A percentile compares a stretch with the other conserved stretches of the same genome.
Conservation (phyloP, 2,329 filamentous ascomycete species). For the Purpureocillium lavendulum region DNA sequence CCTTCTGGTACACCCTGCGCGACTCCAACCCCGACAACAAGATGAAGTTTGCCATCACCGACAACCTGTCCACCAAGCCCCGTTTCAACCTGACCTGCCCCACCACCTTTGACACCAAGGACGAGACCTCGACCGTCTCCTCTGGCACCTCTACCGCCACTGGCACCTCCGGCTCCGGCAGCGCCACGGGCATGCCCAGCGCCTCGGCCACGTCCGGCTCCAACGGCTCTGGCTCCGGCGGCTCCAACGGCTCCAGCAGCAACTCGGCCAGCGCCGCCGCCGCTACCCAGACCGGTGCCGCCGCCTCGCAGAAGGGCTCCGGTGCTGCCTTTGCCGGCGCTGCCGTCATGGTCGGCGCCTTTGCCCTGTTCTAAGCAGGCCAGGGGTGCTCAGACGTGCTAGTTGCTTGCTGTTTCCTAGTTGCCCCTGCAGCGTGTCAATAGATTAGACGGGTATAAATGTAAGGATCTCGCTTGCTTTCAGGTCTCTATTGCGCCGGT, state of each 20-base stretch:
- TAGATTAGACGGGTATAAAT: too few species aligned
- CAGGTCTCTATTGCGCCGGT: too few species aligned
- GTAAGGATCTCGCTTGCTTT: too few species aligned
- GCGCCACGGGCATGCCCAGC: constrained; percentile 3
- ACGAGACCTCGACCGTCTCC: constrained; percentile 9
- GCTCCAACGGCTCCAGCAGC: background rate
- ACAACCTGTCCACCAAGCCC: constrained; percentile 41
- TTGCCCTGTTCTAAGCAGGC: background rate
- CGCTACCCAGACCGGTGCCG: constrained; percentile 3
- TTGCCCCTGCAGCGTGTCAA: too few species aligned
- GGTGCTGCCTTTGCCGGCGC: background rate
- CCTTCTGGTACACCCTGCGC: constrained; percentile 55
- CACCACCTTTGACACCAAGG: constrained; percentile 26
- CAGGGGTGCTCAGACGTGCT: too few species aligned
- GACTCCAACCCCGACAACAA: constrained; percentile 53
- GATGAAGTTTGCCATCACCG: constrained; percentile 49
- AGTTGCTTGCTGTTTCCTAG: too few species aligned
- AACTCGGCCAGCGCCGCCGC: background rate
- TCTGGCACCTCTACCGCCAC: constrained; percentile 2
- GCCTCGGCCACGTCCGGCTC: constrained; percentile 4
- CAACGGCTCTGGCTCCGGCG: constrained; percentile 1
- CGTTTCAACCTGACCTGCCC: constrained; percentile 47
- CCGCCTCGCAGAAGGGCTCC: background rate
- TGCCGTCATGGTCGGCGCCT: background rate
- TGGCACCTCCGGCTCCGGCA: constrained; percentile 4